These are phyloP conservation scores for Leucosporidium scottii DNA, from an alignment of 768 basidiomycete genomes.

Conservation along the genomic window DNA sequence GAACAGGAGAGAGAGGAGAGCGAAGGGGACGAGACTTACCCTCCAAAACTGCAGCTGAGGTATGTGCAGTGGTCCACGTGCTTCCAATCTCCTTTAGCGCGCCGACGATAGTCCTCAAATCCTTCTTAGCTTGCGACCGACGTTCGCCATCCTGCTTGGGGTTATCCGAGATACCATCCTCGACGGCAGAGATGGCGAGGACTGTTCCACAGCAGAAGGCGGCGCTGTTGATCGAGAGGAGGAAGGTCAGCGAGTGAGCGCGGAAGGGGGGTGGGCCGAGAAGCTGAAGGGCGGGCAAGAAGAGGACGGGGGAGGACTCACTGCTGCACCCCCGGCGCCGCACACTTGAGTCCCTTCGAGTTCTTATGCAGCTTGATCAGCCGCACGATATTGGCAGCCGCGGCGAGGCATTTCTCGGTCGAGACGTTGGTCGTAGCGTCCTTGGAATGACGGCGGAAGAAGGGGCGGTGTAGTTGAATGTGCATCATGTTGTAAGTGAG, in stretches of 20 bases:
- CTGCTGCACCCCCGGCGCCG: conserved; percentile 21
- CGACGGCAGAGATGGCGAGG: conserved; percentile 23
- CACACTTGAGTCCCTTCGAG: conserved; percentile 3
- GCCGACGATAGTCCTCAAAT: conserved; percentile 13
- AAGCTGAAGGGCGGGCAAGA: too few species aligned
- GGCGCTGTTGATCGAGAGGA: not conserved
- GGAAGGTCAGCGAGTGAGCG: not conserved
- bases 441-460: not conserved
- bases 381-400: conserved; percentile 23
- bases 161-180: conserved; percentile 16
- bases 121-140: conserved; percentile 18
- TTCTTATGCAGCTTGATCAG: conserved; percentile 23
- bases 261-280: not conserved
- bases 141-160: conserved; percentile 14
- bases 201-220: conserved; percentile 25
- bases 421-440: conserved; percentile 9
- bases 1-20: too few species aligned
- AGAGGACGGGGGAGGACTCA: not conserved
- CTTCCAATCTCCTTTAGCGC: conserved; percentile 18
- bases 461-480: conserved; percentile 27
- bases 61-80: conserved; percentile 28
- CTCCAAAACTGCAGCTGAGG: conserved; percentile 25
- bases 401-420: conserved; percentile 27
- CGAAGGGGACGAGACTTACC: too few species aligned
- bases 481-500: conserved; percentile 14